These are phyloP conservation scores for Penicillium sp. DNA, from an alignment of 2,329 filamentous ascomycete genomes.

Conservation along the genomic window DNA sequence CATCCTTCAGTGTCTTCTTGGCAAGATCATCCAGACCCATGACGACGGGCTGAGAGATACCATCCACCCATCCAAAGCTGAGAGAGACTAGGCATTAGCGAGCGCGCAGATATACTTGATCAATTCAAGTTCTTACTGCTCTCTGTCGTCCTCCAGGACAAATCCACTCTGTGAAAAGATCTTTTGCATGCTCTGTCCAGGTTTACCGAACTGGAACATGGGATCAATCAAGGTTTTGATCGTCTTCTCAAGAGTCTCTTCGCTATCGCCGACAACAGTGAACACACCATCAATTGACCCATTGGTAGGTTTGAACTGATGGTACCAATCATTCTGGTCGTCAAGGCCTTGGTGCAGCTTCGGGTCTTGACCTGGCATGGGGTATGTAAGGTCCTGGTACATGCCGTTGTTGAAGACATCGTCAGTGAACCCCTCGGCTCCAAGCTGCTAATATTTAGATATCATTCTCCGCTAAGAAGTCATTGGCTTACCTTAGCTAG, in stretches of 20 bases:
- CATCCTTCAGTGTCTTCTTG: not conserved
- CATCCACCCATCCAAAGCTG: slow-evolving; percentile 48
- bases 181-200: not conserved
- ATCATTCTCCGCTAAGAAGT: not conserved
- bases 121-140: not conserved
- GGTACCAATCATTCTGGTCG: slow-evolving; percentile 1
- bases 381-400: slow-evolving; percentile 7
- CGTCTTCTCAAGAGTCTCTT: not conserved
- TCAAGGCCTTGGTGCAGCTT: slow-evolving; percentile 10
- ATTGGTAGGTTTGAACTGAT: slow-evolving; percentile 1
- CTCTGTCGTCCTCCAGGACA: not conserved
- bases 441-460: not conserved
- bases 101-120: not conserved
- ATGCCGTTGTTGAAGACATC: slow-evolving; percentile 15
- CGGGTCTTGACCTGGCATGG: not conserved
- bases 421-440: slow-evolving; percentile 7
- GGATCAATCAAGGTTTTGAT: not conserved
- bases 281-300: slow-evolving; percentile 10
- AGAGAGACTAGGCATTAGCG: not conserved
- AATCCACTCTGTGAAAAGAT: not conserved
- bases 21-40: slow-evolving; percentile 29
- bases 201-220: not conserved
- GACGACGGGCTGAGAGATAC: slow-evolving; percentile 43
- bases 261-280: slow-evolving; percentile 1
- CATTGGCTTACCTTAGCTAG: slow-evolving; percentile 8